phyloP scores from a whole-genome alignment of 441 rosid genomes.

The Omphalea diandra region DNA sequence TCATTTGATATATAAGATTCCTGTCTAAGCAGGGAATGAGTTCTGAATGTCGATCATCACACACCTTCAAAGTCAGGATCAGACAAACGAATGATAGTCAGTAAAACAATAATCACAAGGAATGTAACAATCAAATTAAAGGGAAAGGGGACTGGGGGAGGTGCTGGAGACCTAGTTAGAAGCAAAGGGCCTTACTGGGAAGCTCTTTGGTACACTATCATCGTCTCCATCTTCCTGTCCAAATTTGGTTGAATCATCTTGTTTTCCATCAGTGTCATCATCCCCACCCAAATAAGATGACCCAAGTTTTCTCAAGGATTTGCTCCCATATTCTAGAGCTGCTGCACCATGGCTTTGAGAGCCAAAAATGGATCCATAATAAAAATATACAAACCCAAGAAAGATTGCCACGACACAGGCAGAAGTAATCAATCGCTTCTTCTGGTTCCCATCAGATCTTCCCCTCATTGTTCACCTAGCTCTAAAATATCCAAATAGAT shows the following conservation, averaged over 20 bases:
- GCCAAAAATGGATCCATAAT: constrained; percentile 58
- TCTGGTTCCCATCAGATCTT: constrained; percentile 34
- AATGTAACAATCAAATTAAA: background rate
- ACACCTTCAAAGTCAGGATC: constrained; percentile 54
- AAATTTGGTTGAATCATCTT: constrained; percentile 51
- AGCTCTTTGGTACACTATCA: constrained; percentile 62
- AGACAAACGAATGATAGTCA: constrained; percentile 18
- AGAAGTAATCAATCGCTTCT: constrained; percentile 32
- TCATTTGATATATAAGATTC: constrained; percentile 85
- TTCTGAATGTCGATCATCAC: constrained; percentile 93
- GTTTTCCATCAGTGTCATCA: constrained; percentile 56
- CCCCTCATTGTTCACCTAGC: constrained; percentile 32
- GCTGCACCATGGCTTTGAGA: constrained; percentile 62
- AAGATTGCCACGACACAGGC: constrained; percentile 27
- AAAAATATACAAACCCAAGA: constrained; percentile 34
- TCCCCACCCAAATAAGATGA: constrained; percentile 91
- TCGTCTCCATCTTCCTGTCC: constrained; percentile 52
- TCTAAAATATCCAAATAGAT: constrained; percentile 16
- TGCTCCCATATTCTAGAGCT: constrained; percentile 79
- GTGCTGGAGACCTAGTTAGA: background rate
- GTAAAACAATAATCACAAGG: background rate
- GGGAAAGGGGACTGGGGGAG: background rate
- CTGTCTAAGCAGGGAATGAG: constrained; percentile 97
- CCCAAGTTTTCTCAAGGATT: constrained; percentile 88
- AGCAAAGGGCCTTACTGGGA: constrained; percentile 61